Evolutionary conservation across 495 filamentous ascomycete species (phyloP).

Genomic region (Penicillium malachiteum): DNA sequence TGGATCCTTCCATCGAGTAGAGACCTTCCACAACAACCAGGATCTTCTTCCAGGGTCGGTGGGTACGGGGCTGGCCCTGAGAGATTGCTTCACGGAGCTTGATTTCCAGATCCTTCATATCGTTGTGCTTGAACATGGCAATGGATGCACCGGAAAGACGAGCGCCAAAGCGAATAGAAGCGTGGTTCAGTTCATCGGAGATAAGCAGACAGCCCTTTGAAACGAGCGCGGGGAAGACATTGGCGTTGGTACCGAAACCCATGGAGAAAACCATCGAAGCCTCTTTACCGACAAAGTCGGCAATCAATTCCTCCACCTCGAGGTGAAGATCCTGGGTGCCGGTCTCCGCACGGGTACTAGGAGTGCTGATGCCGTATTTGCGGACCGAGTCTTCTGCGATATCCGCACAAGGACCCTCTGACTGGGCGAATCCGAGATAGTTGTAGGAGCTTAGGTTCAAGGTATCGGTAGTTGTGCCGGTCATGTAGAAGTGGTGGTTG

Average conservation of each 20-base stretch:
- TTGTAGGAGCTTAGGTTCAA: constrained; percentile 99
- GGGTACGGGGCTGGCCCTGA: constrained; percentile 93
- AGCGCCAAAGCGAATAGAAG: constrained; percentile 92
- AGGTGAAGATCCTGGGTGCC: constrained; percentile 84
- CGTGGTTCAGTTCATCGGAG: constrained; percentile 96
- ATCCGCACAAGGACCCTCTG: constrained; percentile 94
- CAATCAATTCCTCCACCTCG: constrained; percentile 87
- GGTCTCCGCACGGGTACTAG: constrained; percentile 76
- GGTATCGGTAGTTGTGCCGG: constrained; percentile 90
- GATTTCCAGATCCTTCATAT: constrained; percentile 82
- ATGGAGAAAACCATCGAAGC: constrained; percentile 97
- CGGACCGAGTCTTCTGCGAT: constrained; percentile 80
- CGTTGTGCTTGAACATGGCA: constrained; percentile 94
- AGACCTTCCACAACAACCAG: constrained; percentile 93
- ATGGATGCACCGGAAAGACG: constrained; percentile 94
- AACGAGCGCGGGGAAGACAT: constrained; percentile 84
- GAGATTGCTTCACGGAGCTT: constrained; percentile 87
- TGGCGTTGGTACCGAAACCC: constrained; percentile 95
- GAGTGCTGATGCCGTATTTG: constrained; percentile 77
- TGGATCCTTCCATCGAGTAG: constrained; percentile 99
- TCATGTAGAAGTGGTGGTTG: constrained; percentile 83
- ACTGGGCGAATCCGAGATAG: constrained; percentile 97
- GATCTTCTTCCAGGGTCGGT: constrained; percentile 98
- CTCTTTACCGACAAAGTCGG: constrained; percentile 89
- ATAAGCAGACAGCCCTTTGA: constrained; percentile 90